Conservation (phyloP, 1,284 basidiomycete genomes). For the Trichosporon inkin region DNA sequence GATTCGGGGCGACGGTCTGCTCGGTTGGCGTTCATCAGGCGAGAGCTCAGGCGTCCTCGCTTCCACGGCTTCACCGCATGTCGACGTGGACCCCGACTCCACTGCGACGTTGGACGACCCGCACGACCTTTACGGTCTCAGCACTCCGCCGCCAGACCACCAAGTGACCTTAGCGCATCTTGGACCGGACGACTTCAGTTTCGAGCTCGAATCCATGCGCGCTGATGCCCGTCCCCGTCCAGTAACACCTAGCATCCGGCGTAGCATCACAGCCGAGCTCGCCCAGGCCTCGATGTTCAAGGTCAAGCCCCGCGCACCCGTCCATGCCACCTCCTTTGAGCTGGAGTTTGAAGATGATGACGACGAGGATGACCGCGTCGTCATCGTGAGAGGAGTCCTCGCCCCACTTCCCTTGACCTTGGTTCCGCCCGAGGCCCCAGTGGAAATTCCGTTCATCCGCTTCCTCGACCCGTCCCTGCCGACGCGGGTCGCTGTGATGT, state of each 20-base stretch:
- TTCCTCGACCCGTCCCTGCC: constrained; percentile 20
- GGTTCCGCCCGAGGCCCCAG: constrained; percentile 25
- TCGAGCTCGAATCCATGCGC: constrained; percentile 29
- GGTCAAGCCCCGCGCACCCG: constrained; percentile 13
- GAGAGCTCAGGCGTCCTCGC: constrained; percentile 3
- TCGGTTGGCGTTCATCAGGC: constrained; percentile 28
- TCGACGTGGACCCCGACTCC: background rate
- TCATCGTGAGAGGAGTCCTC: constrained; percentile 27
- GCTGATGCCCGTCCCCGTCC: constrained; percentile 2
- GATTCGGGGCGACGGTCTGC: constrained; percentile 32
- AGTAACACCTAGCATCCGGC: constrained; percentile 12
- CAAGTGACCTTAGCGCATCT: constrained; percentile 12
- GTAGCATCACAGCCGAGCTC: constrained; percentile 8
- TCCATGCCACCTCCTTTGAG: constrained; percentile 25
- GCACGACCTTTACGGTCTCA: background rate
- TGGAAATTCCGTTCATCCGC: constrained; percentile 32
- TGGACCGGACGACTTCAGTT: constrained; percentile 37
- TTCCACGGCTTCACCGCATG: background rate
- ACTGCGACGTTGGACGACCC: background rate
- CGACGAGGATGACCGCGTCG: constrained; percentile 11
- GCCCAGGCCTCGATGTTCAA: background rate
- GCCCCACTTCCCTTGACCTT: constrained; percentile 28
- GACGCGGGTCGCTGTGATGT: constrained; percentile 6
- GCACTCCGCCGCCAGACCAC: constrained; percentile 1
- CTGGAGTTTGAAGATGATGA: constrained; percentile 25